Percentiles rank a stretch among this genome's conserved stretches.
Evolutionary conservation across 148 eudicot species (phyloP).

Genomic region (Cornus controversa): DNA sequence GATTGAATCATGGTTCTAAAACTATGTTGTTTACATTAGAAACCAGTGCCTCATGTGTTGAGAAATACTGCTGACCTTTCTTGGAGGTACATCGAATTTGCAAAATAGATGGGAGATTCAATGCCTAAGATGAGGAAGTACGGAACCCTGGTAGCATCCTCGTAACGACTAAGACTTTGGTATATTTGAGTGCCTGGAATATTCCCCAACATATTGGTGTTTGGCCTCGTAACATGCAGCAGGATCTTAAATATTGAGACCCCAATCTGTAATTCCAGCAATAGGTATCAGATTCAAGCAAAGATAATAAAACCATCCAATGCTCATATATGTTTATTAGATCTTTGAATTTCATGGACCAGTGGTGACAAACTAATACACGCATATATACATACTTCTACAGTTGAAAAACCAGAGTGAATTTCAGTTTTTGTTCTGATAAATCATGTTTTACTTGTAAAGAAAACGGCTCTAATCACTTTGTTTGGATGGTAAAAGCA

Average conservation of each 20-base stretch:
- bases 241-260: constrained; percentile 70
- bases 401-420: too few relatives aligned
- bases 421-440: too few relatives aligned
- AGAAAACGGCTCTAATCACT: too few relatives aligned
- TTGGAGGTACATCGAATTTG: constrained; percentile 69
- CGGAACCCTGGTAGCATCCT: constrained; percentile 55
- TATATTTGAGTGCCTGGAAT: constrained; percentile 72
- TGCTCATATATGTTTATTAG: too few relatives aligned
- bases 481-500: too few relatives aligned
- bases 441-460: too few relatives aligned
- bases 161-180: constrained; percentile 58
- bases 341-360: too few relatives aligned
- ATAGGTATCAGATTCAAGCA: not conserved
- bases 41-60: not conserved
- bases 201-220: constrained; percentile 53
- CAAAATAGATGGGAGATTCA: constrained; percentile 90
- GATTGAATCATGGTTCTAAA: too few relatives aligned
- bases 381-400: too few relatives aligned
- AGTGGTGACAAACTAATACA: too few relatives aligned
- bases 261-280: constrained; percentile 46
- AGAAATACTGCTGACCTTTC: constrained; percentile 46
- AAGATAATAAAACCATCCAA: too few relatives aligned
- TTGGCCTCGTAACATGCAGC: constrained; percentile 76
- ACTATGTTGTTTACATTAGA: too few relatives aligned
- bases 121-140: constrained; percentile 62